Conservation (phyloP, 176 grass and related monocot species). For the Bolboschoenus planiculmis region DNA sequence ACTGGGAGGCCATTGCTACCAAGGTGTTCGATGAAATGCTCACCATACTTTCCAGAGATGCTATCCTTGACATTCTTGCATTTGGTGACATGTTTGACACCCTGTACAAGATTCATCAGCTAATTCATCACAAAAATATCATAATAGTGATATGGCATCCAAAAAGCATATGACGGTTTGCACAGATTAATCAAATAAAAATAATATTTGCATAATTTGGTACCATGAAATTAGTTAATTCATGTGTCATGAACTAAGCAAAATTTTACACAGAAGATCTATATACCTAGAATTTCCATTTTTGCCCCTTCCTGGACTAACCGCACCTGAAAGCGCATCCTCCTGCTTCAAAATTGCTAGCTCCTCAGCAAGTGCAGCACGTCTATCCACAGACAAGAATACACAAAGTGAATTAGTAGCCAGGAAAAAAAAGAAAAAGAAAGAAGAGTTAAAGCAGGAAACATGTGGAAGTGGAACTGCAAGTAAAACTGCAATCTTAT, state of each 20-base stretch:
- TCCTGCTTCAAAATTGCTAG: constrained; percentile 87
- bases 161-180: background rate
- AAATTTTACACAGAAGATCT: background rate
- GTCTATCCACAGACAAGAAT: constrained; percentile 34
- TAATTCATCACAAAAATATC: constrained; percentile 19
- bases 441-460: background rate
- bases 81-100: constrained; percentile 65
- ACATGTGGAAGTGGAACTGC: background rate
- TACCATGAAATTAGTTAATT: background rate
- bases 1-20: constrained; percentile 92
- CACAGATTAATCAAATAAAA: background rate
- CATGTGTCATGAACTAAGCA: background rate
- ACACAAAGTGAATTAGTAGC: background rate
- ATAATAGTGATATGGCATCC: background rate
- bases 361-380: constrained; percentile 83
- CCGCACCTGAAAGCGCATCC: constrained; percentile 34
- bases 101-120: constrained; percentile 34
- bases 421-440: background rate
- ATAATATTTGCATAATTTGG: background rate
- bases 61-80: constrained; percentile 76
- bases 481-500: background rate
- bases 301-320: constrained; percentile 58
- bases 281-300: constrained; percentile 71
- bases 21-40: constrained; percentile 88
- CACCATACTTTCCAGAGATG: constrained; percentile 95